A percentile compares a stretch with the other conserved stretches of the same genome.
These are phyloP conservation scores for Aspergillus ellipticus DNA, from an alignment of 495 filamentous ascomycete genomes.

Conservation along the genomic window DNA sequence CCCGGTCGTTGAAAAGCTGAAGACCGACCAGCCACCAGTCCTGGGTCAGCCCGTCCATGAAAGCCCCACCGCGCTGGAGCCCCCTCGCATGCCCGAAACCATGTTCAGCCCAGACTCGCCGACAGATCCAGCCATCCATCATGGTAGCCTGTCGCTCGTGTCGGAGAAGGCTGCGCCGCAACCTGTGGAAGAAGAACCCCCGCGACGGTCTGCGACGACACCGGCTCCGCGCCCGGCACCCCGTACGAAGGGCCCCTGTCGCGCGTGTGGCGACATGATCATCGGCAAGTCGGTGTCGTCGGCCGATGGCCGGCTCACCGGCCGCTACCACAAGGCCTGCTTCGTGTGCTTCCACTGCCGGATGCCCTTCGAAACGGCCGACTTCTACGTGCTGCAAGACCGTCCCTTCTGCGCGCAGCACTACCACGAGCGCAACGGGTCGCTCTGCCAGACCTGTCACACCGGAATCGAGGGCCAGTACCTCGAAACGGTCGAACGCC, in stretches of 20 bases:
- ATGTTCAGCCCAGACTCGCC: slow-evolving; percentile 52
- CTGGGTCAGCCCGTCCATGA: slow-evolving; percentile 18
- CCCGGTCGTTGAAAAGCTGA: slow-evolving; percentile 36
- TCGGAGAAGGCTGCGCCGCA: slow-evolving; percentile 24
- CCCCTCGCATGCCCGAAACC: slow-evolving; percentile 31
- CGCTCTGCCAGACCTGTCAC: slow-evolving; percentile 74
- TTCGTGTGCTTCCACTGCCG: slow-evolving; percentile 87
- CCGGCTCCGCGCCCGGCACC: slow-evolving; percentile 23
- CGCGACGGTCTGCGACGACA: slow-evolving; percentile 19
- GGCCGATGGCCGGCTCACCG: slow-evolving; percentile 88
- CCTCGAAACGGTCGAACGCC: slow-evolving; percentile 65
- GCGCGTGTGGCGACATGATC: slow-evolving; percentile 75
- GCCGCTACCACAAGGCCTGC: slow-evolving; percentile 88
- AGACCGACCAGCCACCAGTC: slow-evolving; percentile 15
- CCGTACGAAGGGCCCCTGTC: slow-evolving; percentile 68
- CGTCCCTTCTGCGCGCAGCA: slow-evolving; percentile 86
- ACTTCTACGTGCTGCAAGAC: slow-evolving; percentile 90
- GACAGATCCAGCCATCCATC: slow-evolving; percentile 53
- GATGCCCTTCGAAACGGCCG: slow-evolving; percentile 76
- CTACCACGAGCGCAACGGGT: slow-evolving; percentile 88
- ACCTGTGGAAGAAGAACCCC: slow-evolving; percentile 17
- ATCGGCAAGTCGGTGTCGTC: slow-evolving; percentile 89
- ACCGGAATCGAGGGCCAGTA: slow-evolving; percentile 91
- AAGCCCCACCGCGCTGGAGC: slow-evolving; percentile 26
- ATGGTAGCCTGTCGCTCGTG: slow-evolving; percentile 40